These are phyloP conservation scores for Casuarina cunninghamiana DNA, from an alignment of 306 rosid genomes.

Conservation along the genomic window DNA sequence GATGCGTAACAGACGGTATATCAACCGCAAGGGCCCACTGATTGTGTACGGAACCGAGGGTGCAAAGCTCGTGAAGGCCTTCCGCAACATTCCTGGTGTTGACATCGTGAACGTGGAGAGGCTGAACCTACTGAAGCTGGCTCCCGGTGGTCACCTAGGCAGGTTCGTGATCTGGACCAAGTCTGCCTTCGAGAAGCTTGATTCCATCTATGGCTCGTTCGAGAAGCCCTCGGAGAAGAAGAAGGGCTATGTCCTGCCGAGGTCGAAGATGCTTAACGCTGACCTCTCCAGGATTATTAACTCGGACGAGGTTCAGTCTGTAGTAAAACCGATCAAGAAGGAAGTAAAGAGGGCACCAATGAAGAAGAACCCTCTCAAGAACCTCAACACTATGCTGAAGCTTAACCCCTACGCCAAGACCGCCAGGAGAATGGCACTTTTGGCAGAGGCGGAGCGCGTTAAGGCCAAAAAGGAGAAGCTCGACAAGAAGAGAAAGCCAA, in stretches of 20 bases:
- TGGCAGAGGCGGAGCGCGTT: slow-evolving; percentile 75
- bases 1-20: slow-evolving; percentile 78
- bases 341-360: slow-evolving; percentile 54
- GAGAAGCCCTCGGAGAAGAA: slow-evolving; percentile 76
- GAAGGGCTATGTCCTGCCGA: slow-evolving; percentile 61
- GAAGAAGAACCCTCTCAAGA: slow-evolving; percentile 87
- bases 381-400: slow-evolving; percentile 63
- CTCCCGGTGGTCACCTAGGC: slow-evolving; percentile 89
- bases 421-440: slow-evolving; percentile 68
- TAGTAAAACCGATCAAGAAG: slow-evolving; percentile 77
- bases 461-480: slow-evolving; percentile 87
- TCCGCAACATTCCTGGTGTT: slow-evolving; percentile 72
- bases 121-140: slow-evolving; percentile 65
- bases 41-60: slow-evolving; percentile 81
- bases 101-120: slow-evolving; percentile 77
- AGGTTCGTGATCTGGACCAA: slow-evolving; percentile 87
- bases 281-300: slow-evolving; percentile 81
- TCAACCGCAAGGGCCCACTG: slow-evolving; percentile 70
- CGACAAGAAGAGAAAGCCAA: slow-evolving; percentile 62
- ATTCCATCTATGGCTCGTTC: slow-evolving; percentile 77
- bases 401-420: slow-evolving; percentile 85
- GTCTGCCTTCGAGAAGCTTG: slow-evolving; percentile 84
- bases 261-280: slow-evolving; percentile 76
- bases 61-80: slow-evolving; percentile 76
- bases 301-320: slow-evolving; percentile 83